phyloP scores from a whole-genome alignment of 2,329 filamentous ascomycete species.

The Colletotrichum tamarilloi region DNA sequence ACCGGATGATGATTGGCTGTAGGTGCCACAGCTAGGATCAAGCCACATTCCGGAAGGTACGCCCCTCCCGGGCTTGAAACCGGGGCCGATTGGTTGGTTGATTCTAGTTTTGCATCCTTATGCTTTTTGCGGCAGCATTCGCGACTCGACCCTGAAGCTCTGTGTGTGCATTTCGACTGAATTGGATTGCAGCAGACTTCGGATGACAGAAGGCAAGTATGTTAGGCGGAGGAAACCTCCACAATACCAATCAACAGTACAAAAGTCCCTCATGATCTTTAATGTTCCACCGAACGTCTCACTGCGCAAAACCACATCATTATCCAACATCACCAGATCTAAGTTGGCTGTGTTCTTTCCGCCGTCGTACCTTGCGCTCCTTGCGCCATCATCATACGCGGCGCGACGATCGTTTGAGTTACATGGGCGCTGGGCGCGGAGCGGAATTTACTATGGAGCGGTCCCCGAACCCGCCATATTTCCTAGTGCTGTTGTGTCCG shows the following conservation, averaged over 20 bases:
- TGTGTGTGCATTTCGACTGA: neutral
- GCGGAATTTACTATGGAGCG: neutral
- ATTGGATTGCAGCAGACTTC: neutral
- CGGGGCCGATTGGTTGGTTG: neutral
- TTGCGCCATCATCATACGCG: slow-evolving; percentile 19
- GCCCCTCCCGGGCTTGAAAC: neutral
- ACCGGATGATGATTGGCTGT: slow-evolving; percentile 1
- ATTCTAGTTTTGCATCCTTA: neutral
- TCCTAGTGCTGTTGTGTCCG: neutral
- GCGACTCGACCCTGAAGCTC: neutral
- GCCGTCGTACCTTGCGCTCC: neutral
- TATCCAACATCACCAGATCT: neutral
- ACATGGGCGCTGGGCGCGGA: neutral
- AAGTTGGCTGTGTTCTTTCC: neutral
- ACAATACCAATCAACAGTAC: no score
- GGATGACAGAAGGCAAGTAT: neutral
- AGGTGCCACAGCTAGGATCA: neutral
- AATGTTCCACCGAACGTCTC: neutral
- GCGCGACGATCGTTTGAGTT: neutral
- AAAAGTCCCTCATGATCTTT: neutral
- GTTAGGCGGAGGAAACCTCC: neutral
- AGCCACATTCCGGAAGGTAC: slow-evolving; percentile 14
- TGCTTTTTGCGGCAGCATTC: neutral
- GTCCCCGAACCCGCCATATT: neutral
- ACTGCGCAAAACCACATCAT: neutral